Percentiles rank a stretch among this genome's conserved stretches.
These are phyloP conservation scores for Tetracladium setigerum DNA, from an alignment of 495 filamentous ascomycete species.

Conservation along the genomic window DNA sequence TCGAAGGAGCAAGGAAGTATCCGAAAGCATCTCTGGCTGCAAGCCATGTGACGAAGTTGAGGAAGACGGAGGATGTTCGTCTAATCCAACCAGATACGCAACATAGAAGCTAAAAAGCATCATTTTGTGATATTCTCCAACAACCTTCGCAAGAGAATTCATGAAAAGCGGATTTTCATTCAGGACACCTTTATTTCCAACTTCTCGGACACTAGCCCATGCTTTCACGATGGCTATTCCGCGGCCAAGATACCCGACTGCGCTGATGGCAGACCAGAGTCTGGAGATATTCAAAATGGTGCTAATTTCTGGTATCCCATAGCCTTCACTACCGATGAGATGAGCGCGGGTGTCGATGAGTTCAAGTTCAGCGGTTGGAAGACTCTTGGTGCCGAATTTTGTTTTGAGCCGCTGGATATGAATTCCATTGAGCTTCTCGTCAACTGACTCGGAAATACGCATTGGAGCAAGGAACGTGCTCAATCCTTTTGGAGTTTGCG, in stretches of 20 bases:
- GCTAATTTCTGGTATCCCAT: slow-evolving; percentile 57
- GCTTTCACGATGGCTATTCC: slow-evolving; percentile 54
- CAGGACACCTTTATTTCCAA: slow-evolving; percentile 29
- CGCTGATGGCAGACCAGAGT: slow-evolving; percentile 52
- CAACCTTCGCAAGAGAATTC: slow-evolving; percentile 47
- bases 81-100: slow-evolving; percentile 45
- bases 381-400: slow-evolving; percentile 60
- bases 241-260: slow-evolving; percentile 49
- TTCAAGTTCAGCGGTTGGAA: slow-evolving; percentile 66
- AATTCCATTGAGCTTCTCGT: slow-evolving; percentile 56
- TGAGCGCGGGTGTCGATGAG: slow-evolving; percentile 53
- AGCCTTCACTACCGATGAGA: slow-evolving; percentile 53
- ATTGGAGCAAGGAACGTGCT: slow-evolving; percentile 64
- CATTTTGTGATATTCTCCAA: slow-evolving; percentile 36
- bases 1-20: slow-evolving; percentile 41
- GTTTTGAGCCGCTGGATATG: slow-evolving; percentile 60
- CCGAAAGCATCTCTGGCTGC: background rate
- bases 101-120: slow-evolving; percentile 57
- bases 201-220: slow-evolving; percentile 37
- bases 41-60: background rate
- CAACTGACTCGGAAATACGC: slow-evolving; percentile 29
- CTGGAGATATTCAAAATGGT: slow-evolving; percentile 64
- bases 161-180: slow-evolving; percentile 52
- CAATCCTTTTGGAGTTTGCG: slow-evolving; percentile 47
- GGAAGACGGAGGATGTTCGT: slow-evolving; percentile 27